Percentiles rank a stretch among this genome's conserved stretches.
Conservation (phyloP, 306 rosid species). For the Cicer bijugum region DNA sequence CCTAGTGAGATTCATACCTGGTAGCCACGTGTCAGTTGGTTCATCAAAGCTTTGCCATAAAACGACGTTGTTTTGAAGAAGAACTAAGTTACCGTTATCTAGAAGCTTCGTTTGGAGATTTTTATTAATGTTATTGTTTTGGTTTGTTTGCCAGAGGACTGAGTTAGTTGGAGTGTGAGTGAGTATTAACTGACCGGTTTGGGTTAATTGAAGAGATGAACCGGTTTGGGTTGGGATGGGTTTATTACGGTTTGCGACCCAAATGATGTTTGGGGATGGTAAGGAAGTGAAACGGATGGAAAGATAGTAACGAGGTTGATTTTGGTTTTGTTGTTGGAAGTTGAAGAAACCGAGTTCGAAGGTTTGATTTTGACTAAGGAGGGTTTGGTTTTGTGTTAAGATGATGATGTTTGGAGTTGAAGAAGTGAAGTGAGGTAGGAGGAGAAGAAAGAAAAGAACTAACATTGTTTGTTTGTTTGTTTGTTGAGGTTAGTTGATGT, state of each 20-base stretch:
- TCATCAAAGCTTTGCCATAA: conserved; percentile 84
- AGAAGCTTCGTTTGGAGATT: conserved; percentile 25
- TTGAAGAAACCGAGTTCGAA: conserved; percentile 66
- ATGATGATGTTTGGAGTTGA: background rate
- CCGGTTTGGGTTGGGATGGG: conserved; percentile 40
- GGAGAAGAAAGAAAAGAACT: background rate
- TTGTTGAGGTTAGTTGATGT: conserved; percentile 14
- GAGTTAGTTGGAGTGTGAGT: conserved; percentile 44
- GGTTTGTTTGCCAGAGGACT: conserved; percentile 51
- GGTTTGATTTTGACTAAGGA: conserved; percentile 54
- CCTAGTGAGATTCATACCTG: conserved; percentile 76
- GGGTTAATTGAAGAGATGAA: conserved; percentile 51
- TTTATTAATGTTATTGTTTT: background rate
- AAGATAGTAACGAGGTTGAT: conserved; percentile 49
- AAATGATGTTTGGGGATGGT: conserved; percentile 53
- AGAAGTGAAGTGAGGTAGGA: background rate
- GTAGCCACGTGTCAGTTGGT: conserved; percentile 82
- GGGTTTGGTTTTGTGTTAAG: conserved; percentile 40
- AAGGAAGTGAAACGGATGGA: conserved; percentile 59
- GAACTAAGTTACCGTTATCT: conserved; percentile 65
- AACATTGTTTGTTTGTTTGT: conserved; percentile 38
- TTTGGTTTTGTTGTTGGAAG: conserved; percentile 10
- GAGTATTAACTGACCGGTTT: conserved; percentile 53
- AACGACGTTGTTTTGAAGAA: conserved; percentile 42
- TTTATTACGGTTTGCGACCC: conserved; percentile 74